phyloP scores from a whole-genome alignment of 1,139 yeast species.

The Zygosaccharomyces sapae region DNA sequence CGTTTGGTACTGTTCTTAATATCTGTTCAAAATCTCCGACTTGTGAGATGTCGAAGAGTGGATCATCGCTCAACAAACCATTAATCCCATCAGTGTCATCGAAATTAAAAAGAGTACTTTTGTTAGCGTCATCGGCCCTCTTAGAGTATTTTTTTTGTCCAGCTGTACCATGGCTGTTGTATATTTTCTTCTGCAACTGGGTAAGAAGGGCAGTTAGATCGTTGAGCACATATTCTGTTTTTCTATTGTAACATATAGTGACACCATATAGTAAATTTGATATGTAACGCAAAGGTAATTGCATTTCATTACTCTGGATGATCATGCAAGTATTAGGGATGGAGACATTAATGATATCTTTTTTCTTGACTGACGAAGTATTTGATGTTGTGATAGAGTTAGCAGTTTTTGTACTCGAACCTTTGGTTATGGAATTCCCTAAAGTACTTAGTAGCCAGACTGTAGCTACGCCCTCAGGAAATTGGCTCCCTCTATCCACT shows the following conservation, averaged over 20 bases:
- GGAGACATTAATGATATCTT: slow-evolving; percentile 31
- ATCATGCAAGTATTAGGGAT: slow-evolving; percentile 32
- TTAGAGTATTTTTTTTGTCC: slow-evolving; percentile 6
- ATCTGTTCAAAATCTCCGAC: slow-evolving; percentile 17
- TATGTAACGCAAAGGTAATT: slow-evolving; percentile 29
- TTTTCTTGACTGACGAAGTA: slow-evolving; percentile 20
- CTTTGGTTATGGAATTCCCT: slow-evolving; percentile 15
- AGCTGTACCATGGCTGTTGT: slow-evolving; percentile 4
- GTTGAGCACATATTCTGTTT: slow-evolving; percentile 32
- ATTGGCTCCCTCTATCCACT: neutral
- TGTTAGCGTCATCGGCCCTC: slow-evolving; percentile 5
- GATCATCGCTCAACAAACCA: slow-evolving; percentile 27
- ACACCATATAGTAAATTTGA: slow-evolving; percentile 34
- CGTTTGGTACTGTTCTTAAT: slow-evolving; percentile 5
- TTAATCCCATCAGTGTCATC: slow-evolving; percentile 5
- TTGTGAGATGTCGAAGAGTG: slow-evolving; percentile 24
- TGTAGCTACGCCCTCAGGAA: slow-evolving; percentile 20
- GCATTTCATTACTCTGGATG: slow-evolving; percentile 19
- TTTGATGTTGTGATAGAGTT: neutral
- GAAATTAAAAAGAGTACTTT: slow-evolving; percentile 5
- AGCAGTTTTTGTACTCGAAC: slow-evolving; percentile 2
- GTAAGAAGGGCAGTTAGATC: slow-evolving; percentile 24
- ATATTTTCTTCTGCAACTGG: slow-evolving; percentile 25
- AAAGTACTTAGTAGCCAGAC: slow-evolving; percentile 24
- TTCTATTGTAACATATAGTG: slow-evolving; percentile 31